Evolutionary conservation across 2,329 filamentous ascomycete species (phyloP), one percentile per base, ranked within the genome.

Genomic region (Beauveria varroae): DNA sequence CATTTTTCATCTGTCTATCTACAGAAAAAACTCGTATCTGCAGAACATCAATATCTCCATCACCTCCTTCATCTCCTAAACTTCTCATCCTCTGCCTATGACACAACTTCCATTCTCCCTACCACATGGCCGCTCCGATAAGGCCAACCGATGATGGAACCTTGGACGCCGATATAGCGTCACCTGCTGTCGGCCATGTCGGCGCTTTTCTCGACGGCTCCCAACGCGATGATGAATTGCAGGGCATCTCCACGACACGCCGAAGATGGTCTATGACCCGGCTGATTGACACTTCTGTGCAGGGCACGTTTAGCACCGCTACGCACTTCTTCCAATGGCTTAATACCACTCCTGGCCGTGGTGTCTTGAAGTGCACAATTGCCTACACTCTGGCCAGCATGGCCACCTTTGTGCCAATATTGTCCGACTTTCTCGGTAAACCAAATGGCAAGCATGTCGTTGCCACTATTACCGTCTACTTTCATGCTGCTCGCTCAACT

Each of bases 391-490:
- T 96, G 44, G 92, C 89, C 14, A 93, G 89, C 64, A 77, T 96
- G 73, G 90, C 87, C 37, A 96, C 91, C 0, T 93, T 96, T 68
- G 84, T 90, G 57, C 83, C 86, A 2, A 81, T 82, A 3, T 79
- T 96, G 54, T 86, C 90, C 8, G 77, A 79, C 6, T 81, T 90
- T 60, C 79, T 96, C n/a, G 92, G 92, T 6, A 80, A 86, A 63
- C 89, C 91, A 68, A 91, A 96, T 75, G 90, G 90, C 50, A 96
- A 96, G 71, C 92, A 96, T 74, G 86, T 96, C 69, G 90, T 96
- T 60, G 91, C 91, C 43, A 96, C 91, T 3, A 86, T 96, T 60
- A 93, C 90, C 0, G 91, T 96, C 7, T 96, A 96, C 70, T 96
- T 96, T 69, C 91, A 96, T 72, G 90, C 92, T 2, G 89, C 90